Conservation (phyloP, 768 basidiomycete genomes). For the Pisolithus albus region DNA sequence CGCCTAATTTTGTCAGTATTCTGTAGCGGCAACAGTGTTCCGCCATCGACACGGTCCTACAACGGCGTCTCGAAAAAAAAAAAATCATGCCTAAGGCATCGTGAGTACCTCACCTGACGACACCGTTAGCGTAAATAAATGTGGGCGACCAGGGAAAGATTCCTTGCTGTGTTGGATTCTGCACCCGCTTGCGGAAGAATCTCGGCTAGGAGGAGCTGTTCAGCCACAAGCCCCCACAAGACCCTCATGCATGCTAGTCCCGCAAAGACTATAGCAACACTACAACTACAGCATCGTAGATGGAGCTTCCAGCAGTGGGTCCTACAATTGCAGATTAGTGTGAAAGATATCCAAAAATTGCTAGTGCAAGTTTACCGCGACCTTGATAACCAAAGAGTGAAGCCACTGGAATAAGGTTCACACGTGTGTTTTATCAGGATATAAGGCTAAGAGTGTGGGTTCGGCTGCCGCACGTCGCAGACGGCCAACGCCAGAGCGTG, state of each 20-base stretch:
- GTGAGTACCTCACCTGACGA: no score
- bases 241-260: constrained; percentile 17
- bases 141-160: no score
- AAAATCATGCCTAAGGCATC: no score
- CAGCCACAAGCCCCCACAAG: no score
- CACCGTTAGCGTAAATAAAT: no score
- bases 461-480: constrained; percentile 1
- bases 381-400: constrained; percentile 21
- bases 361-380: constrained; percentile 12
- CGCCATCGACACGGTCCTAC: background rate
- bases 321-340: constrained; percentile 24
- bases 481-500: constrained; percentile 17
- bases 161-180: no score
- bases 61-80: background rate
- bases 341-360: constrained; percentile 22
- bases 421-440: constrained; percentile 10
- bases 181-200: no score
- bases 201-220: no score
- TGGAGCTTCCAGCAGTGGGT: constrained; percentile 12
- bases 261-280: background rate
- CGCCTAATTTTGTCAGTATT: no score
- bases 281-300: constrained; percentile 23
- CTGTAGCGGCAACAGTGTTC: constrained; percentile 18
- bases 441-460: background rate
- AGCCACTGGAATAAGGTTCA: constrained; percentile 8